Evolutionary conservation across 495 filamentous ascomycete genomes (phyloP).

Genomic region (Acidiella bohemica): DNA sequence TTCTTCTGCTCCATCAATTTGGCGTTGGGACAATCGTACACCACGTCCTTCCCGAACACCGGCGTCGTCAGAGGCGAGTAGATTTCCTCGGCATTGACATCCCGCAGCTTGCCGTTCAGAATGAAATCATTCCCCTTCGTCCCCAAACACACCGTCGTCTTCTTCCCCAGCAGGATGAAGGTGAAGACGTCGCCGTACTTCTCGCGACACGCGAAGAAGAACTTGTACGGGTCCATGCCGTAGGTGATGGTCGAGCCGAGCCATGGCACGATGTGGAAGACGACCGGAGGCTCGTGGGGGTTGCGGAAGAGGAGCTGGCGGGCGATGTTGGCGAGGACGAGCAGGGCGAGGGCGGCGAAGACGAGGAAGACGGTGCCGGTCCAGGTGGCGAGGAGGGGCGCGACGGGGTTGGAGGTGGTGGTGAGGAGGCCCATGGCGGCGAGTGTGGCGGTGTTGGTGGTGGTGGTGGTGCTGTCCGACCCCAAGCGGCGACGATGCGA

Average conservation of each 20-base stretch:
- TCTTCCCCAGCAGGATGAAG: slow-evolving; percentile 50
- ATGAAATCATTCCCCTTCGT: slow-evolving; percentile 52
- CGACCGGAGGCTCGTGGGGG: slow-evolving; percentile 45
- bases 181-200: slow-evolving; percentile 59
- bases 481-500: no score
- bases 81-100: slow-evolving; percentile 52
- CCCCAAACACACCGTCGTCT: slow-evolving; percentile 47
- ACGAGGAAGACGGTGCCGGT: slow-evolving; percentile 16
- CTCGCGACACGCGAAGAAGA: slow-evolving; percentile 42
- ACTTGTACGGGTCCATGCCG: slow-evolving; percentile 50
- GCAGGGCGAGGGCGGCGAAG: slow-evolving; percentile 20
- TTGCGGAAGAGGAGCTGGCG: slow-evolving; percentile 30
- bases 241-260: slow-evolving; percentile 51
- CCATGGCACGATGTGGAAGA: slow-evolving; percentile 52
- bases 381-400: slow-evolving; percentile 16
- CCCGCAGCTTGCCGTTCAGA: slow-evolving; percentile 46
- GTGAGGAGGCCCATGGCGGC: slow-evolving; percentile 30
- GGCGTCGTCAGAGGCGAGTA: slow-evolving; percentile 49
- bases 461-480: no score
- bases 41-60: slow-evolving; percentile 49
- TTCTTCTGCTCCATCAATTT: slow-evolving; percentile 62
- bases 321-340: slow-evolving; percentile 29
- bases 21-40: slow-evolving; percentile 52
- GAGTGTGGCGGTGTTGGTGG: no score
- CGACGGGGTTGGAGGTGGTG: slow-evolving; percentile 19